Base-by-base conservation (phyloP, 805 yeast species). In the Tanozyma kutaoensis region DNA sequence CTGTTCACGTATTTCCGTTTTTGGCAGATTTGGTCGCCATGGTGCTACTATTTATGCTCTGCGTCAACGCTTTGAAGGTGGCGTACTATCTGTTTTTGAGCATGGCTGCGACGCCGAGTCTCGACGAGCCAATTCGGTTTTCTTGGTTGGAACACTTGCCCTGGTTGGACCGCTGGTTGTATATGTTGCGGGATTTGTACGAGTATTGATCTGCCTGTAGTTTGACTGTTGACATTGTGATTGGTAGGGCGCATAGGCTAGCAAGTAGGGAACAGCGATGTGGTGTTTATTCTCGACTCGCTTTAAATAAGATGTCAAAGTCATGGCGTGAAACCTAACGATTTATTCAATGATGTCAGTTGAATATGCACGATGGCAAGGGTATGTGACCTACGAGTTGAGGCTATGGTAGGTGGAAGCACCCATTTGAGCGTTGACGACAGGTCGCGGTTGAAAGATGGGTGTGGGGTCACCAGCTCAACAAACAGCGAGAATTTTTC, bases 61-160 rank as follows among this genome's bases (percentile, higher is more conserved):
- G 27, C 7, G 14, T 29, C 12, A 31, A 28, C 25, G 9, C 26
- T n/a, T 28, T 34, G 20, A 28, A 29, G 22, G 16, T 37, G 18
- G 25, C 31, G 7, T 37, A 30, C 22, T 32, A 27, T n/a, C 22
- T 20, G 14, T 12, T 12, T 5, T 20, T 27, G 20, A 25, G 12
- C 25, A 28, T 18, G 19, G 25, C 14, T 26, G 20, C 23, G 25
- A 27, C 6, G 14, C 12, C 15, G 18, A n/a, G 10, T 25, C 29
- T 8, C 12, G 25, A 20, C 5, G 32, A 32, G 14, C n/a, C 18
- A 15, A 28, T 30, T 11, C 26, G 30, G 4, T 21, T 33, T 23
- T 29, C 40, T 14, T 32, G 37, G 35, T 15, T 36, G 20, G 31
- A 29, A 21, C 33, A 33, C 13, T 26, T 29, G 13, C 41, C 39